Base-by-base conservation (phyloP, 2,329 filamentous ascomycete genomes). In the Colletotrichum neosansevieriae region DNA sequence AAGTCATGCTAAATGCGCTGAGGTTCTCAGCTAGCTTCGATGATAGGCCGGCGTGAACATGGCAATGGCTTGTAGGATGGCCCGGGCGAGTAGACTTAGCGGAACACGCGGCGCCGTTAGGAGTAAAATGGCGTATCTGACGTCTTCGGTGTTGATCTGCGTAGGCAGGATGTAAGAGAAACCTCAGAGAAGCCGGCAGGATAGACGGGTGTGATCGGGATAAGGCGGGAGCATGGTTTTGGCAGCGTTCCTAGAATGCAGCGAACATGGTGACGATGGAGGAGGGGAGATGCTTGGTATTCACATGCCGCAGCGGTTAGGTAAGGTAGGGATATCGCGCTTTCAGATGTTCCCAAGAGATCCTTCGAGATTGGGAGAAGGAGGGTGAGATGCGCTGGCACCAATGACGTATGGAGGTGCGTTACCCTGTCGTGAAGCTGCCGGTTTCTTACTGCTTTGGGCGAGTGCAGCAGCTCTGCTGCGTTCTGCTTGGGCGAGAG, bases 311-410 rank as follows among this genome's bases (percentile, higher is more conserved):
- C 24, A 44, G 1, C 5, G 17, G 36, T 19, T 32, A 54, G 32
- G 38, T 7, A 17, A 32, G 38, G 54, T 58, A 58, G 54, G 54
- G 54, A 21, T 42, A 12, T 19, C 21, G 36, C 47, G 42, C 36
- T 11, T 53, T 32, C 19, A 29, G 36, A 10, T 24, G 34, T 12
- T 53, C 34, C 65, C 61, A 58, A 65, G 65, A 68, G 65, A 68
- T 59, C 45, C 17, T 21, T 51, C 36, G 21, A 19, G 36, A 38
- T 38, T 38, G 36, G 29, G 36, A 15, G 21, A 47, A 45, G 47
- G 36, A 36, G 58, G 50, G 64, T 50, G 61, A 65, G 61, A 65
- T 68, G 65, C 17, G 65, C 38, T 68, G 65, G 60, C 65, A 65
- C 64, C 34, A 49, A 68, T 68, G 65, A 68, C 65, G 65, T 68